These are phyloP conservation scores for Borealophlyctis nickersoniae DNA, from an alignment of 192 early-diverging fungal species.

Conservation along the genomic window DNA sequence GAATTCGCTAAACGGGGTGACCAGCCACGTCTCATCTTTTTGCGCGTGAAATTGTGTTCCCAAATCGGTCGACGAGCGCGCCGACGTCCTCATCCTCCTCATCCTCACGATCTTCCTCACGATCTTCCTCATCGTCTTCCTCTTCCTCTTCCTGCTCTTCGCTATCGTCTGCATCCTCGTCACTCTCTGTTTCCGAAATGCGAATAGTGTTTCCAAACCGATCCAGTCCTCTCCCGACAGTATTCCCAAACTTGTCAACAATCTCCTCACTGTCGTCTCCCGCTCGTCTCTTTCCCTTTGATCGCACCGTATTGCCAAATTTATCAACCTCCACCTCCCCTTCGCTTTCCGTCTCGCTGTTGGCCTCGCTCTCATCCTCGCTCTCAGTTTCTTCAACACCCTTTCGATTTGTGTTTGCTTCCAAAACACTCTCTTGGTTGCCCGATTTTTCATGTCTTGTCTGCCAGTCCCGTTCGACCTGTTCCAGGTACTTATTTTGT, in stretches of 20 bases:
- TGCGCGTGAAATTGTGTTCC: constrained; percentile 28
- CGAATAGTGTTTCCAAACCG: constrained; percentile 1
- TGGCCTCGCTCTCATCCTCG: constrained; percentile 17
- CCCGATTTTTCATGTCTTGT: not conserved
- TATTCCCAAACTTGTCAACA: constrained; percentile 19
- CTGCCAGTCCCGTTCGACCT: constrained; percentile 62
- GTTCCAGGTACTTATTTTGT: constrained; percentile 78
- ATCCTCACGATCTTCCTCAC: constrained; percentile 34
- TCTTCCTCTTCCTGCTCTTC: constrained; percentile 51
- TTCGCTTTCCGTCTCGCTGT: constrained; percentile 25
- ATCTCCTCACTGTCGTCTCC: constrained; percentile 12
- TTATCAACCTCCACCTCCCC: constrained; percentile 26
- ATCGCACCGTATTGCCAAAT: constrained; percentile 37
- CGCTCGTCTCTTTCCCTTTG: not conserved
- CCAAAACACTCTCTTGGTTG: constrained; percentile 8
- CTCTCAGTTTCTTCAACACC: too few species aligned
- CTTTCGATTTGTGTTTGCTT: constrained; percentile 23
- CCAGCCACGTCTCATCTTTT: not conserved
- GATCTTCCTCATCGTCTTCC: constrained; percentile 33
- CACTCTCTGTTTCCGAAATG: constrained; percentile 10
- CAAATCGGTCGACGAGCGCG: constrained; percentile 27
- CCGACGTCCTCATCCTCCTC: constrained; percentile 39
- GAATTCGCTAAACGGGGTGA: too few species aligned
- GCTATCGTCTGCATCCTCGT: constrained; percentile 41
- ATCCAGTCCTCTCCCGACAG: constrained; percentile 33